A percentile compares a stretch with the other conserved stretches of the same genome.
Conservation (phyloP, 225 moss, liverwort and hornwort genomes). For the Polytrichum commune region DNA sequence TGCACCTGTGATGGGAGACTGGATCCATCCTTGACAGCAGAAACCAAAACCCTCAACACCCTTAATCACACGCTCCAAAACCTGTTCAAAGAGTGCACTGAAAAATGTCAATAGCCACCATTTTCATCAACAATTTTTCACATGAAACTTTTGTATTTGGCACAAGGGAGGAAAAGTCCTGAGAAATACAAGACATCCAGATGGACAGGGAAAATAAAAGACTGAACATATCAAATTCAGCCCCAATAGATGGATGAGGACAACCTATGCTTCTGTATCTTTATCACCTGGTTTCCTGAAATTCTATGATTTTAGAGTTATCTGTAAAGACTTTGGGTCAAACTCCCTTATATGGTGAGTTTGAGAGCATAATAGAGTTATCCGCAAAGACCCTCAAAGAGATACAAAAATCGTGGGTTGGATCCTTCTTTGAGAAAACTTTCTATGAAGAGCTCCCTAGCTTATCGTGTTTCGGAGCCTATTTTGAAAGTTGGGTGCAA, state of each 20-base stretch:
- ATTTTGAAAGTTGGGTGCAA: no score
- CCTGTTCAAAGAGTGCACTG: conserved; percentile 35
- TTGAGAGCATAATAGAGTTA: no score
- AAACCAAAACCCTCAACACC: conserved; percentile 81
- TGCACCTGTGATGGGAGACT: conserved; percentile 67
- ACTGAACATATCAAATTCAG: not conserved
- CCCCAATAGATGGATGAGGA: not conserved
- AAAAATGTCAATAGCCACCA: not conserved
- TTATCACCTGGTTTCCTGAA: no score
- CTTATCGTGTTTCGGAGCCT: no score
- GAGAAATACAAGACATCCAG: not conserved
- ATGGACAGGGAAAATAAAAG: not conserved
- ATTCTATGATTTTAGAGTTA: no score
- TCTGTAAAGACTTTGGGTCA: no score
- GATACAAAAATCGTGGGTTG: no score
- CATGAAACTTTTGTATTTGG: not conserved
- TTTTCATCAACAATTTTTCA: not conserved
- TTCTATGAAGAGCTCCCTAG: no score
- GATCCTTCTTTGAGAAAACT: no score
- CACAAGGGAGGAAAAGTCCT: not conserved
- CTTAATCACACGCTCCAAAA: conserved; percentile 62
- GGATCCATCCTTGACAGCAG: conserved; percentile 82
- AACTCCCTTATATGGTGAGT: no score
- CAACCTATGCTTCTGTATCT: not conserved
- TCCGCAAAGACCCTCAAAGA: no score